Base-by-base conservation (phyloP, 2,329 filamentous ascomycete genomes). In the Tolypocladium sp. region DNA sequence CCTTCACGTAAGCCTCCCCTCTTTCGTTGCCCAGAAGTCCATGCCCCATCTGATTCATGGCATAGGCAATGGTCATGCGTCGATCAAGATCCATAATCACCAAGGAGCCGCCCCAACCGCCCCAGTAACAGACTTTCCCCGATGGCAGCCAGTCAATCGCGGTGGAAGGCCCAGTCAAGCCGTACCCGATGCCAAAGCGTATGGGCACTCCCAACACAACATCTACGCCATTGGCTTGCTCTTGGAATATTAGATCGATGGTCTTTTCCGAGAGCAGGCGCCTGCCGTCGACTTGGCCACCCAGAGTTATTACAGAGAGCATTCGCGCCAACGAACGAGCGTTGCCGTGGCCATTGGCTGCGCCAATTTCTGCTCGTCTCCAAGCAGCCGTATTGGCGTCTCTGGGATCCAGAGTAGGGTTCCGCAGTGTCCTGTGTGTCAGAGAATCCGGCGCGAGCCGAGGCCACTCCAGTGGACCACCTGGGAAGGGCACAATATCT, bases 341-440 rank as follows among this genome's bases (percentile, higher is more conserved):
- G 61, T 82, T 82, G 1, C 66, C 63, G 57, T 79, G 74, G 1
- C 79, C 80, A 60, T 79, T 79, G 1, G 67, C 63, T 0, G 74
- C 73, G 0, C 77, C 77, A 5, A 79, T 63, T 55, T 77, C 76
- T 2, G 72, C 68, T 0, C 63, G 62, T 27, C 76, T 70, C 69
- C 77, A 80, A 0, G 38, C 65, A 0, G 70, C 64, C 0, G 68
- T 71, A 25, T 63, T 66, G 1, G 68, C 59, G 38, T 41, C 44
- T 15, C 13, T 54, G 17, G 9, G 12, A 30, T 30, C 3, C 27
- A 30, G 27, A 30, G 2, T 30, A 30, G 27, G 27, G 27, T 30
- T 30, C 3, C 27, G 27, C 27, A 30, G 27, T 30, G 27, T 30
- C 27, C 2, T 30, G 27, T 3, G 27, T 30, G 27, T 30, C 67